Base-by-base conservation (phyloP, 2,329 filamentous ascomycete species). In the Reticulascus tulasneorum region DNA sequence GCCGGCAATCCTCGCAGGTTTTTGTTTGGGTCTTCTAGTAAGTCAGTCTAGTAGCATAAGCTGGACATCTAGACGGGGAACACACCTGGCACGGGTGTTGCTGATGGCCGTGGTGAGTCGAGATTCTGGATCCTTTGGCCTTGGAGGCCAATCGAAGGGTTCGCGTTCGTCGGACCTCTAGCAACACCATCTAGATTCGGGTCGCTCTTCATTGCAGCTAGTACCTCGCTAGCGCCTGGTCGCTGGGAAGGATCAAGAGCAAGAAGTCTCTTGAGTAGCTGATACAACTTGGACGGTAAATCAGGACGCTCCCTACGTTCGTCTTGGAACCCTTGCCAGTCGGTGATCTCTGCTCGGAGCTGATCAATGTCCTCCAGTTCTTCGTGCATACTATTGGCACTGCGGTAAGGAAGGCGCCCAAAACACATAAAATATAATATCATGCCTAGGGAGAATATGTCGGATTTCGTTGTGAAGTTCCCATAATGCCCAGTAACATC, bases 401-500 rank as follows among this genome's bases (percentile, higher is more conserved):
- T 86, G 17, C 66, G 71, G 55, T 97, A 98, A 0, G 93, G 93
- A 9, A 98, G 72, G 29, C 83, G 76, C 2, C 84, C 87, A 56
- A 98, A 98, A 58, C 93, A 98, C 73, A 98, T 84, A 55, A 98
- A 98, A 59, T 97, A 94, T 4, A 98, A 73, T 37, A 97, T 97
- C 91, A 98, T 96, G 31, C 93, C 93, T 0, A 98, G 69, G 1
- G 90, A 96, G 60, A 98, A 98, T n/a, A 98, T 85, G 54, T 98
- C 93, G 0, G 90, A 96, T 55, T 97, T 98, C 18, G 87, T 90
- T 0, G 89, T 95, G 53, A 98, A 98, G 55, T 97, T 95, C 7
- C 86, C 89, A 50, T 86, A 91, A 1, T 75, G 75, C 1, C 91
- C 91, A 19, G 69, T 71, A 0, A 75, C 63, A 38, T 80, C 82